Evolutionary conservation across 2,329 filamentous ascomycete genomes (phyloP).

Genomic region (Fusarium pininemorale): DNA sequence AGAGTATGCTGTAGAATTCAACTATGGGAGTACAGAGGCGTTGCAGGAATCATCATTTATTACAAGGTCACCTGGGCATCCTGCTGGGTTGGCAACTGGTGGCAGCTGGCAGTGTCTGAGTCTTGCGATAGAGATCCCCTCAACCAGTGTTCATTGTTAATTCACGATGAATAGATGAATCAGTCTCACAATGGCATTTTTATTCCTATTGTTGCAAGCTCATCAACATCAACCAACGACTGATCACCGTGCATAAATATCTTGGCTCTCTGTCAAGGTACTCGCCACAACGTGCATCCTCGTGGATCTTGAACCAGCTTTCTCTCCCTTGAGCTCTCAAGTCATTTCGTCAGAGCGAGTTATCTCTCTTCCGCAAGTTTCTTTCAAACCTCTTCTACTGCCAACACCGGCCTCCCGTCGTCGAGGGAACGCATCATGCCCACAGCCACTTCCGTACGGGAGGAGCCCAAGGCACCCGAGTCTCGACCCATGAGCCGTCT

Average conservation of each 20-base stretch:
- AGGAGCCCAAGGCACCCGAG: neutral
- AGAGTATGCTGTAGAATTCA: neutral
- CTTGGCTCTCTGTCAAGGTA: neutral
- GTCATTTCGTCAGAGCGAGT: neutral
- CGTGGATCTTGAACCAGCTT: neutral
- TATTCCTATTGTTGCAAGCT: neutral
- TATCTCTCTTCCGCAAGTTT: neutral
- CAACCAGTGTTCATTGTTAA: neutral
- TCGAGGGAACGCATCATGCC: neutral
- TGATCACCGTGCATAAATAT: neutral
- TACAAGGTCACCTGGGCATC: neutral
- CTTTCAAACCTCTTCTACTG: neutral
- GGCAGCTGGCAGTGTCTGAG: constrained; percentile 1
- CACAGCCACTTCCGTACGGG: neutral
- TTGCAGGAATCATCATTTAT: neutral
- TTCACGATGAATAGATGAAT: neutral
- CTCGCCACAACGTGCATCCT: neutral
- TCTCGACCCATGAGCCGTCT: constrained; percentile 30
- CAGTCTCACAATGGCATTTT: neutral
- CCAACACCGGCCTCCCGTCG: neutral
- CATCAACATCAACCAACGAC: neutral
- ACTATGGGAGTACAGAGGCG: neutral
- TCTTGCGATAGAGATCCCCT: neutral
- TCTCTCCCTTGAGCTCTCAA: neutral
- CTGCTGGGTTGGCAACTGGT: constrained; percentile 2